These are phyloP conservation scores for Eucalyptus decipiens DNA, from an alignment of 345 rosid species.

Conservation along the genomic window DNA sequence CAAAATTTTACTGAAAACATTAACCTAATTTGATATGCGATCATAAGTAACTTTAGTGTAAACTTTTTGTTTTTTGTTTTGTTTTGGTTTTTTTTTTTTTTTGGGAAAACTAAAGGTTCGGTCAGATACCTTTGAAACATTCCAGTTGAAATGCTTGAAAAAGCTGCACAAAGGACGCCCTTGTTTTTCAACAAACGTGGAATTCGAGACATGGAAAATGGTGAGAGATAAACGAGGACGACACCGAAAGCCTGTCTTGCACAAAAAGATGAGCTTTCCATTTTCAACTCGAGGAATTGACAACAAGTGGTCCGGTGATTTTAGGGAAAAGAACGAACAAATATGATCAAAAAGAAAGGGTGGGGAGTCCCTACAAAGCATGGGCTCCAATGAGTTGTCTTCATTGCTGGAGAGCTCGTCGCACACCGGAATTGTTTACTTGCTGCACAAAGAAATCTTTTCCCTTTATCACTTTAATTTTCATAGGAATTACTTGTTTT, in stretches of 20 bases:
- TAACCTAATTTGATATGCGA: not conserved
- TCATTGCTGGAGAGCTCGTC: not conserved
- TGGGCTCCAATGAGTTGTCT: not conserved
- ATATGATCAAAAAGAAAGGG: not conserved
- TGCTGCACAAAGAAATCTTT: not conserved
- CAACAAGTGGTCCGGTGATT: not conserved
- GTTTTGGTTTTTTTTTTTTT: not conserved
- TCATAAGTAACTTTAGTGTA: not conserved
- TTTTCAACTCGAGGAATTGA: not conserved
- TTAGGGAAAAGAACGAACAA: not conserved
- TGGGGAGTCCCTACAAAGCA: not conserved
- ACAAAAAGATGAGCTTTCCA: not conserved
- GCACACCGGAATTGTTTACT: not conserved
- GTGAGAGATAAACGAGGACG: not conserved
- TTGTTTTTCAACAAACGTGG: not conserved
- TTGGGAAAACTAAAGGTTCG: not conserved
- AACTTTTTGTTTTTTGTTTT: not conserved
- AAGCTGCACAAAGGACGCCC: not conserved
- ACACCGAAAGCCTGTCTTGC: not conserved
- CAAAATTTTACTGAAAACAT: not conserved
- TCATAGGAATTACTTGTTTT: rapidly evolving
- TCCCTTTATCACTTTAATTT: not conserved
- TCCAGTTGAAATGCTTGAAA: not conserved
- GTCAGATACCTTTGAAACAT: not conserved
- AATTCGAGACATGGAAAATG: not conserved